A percentile compares a stretch with the other conserved stretches of the same genome.
Conservation (phyloP, 2,329 filamentous ascomycete species). For the Colletotrichum tropicale region DNA sequence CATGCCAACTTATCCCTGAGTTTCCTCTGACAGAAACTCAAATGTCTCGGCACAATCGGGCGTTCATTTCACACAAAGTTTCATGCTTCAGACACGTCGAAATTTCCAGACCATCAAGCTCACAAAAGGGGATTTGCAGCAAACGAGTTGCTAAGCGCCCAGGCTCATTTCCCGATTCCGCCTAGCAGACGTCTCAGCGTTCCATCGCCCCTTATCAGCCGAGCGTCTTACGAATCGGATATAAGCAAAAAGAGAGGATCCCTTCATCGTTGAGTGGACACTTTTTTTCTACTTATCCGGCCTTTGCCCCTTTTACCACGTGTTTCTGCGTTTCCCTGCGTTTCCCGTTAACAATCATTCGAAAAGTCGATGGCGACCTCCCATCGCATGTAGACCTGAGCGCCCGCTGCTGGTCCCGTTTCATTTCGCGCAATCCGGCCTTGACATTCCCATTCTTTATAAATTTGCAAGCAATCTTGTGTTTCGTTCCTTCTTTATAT, state of each 20-base stretch:
- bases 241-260: slow-evolving; percentile 8
- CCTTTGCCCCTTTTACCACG: slow-evolving; percentile 16
- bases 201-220: background rate
- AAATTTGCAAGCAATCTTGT: background rate
- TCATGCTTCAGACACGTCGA: background rate
- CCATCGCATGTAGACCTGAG: background rate
- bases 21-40: background rate
- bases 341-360: background rate
- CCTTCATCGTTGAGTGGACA: background rate
- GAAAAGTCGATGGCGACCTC: background rate
- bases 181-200: background rate
- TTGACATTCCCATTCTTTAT: background rate
- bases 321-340: background rate
- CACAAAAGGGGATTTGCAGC: background rate
- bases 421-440: background rate
- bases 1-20: background rate
- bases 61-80: background rate
- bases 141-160: background rate
- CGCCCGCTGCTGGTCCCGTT: background rate
- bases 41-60: background rate
- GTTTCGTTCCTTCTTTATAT: background rate
- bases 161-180: background rate
- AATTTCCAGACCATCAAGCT: background rate
- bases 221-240: background rate
- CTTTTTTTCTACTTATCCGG: background rate